A percentile compares a stretch with the other conserved stretches of the same genome.
phyloP scores from a whole-genome alignment of 805 yeast genomes.

The Kuraishia floccosa region DNA sequence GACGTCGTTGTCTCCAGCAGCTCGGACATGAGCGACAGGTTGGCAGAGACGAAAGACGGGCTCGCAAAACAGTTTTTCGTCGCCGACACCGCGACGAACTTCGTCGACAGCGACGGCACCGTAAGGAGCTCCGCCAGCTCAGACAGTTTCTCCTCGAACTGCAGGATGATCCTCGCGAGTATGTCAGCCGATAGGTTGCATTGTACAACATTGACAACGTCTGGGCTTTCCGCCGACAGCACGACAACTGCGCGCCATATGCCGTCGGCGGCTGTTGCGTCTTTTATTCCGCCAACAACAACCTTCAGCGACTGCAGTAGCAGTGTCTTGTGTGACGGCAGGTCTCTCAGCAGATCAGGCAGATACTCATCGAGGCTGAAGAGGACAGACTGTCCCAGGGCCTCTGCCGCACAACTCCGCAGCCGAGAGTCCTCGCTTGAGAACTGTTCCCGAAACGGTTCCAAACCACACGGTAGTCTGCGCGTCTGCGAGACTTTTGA shows the following conservation, averaged over 20 bases:
- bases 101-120: constrained; percentile 3
- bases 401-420: constrained; percentile 35
- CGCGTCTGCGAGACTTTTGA: neutral
- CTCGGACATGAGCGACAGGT: constrained; percentile 5
- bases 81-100: constrained; percentile 14
- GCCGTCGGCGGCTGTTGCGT: constrained; percentile 11
- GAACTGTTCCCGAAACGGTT: constrained; percentile 21
- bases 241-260: constrained; percentile 4
- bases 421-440: constrained; percentile 20
- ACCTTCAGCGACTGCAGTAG: constrained; percentile 3
- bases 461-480: constrained; percentile 4
- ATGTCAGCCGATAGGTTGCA: constrained; percentile 6
- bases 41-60: constrained; percentile 3
- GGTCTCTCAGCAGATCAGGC: constrained; percentile 16
- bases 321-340: constrained; percentile 1
- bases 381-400: constrained; percentile 38
- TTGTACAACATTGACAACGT: constrained; percentile 5
- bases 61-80: constrained; percentile 14
- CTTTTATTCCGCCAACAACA: constrained; percentile 4
- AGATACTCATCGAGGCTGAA: constrained; percentile 25
- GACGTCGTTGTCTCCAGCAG: constrained; percentile 14
- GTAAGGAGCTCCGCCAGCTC: neutral
- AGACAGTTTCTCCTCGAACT: neutral
- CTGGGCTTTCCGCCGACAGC: constrained; percentile 5
- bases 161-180: constrained; percentile 9